Evolutionary conservation across 768 basidiomycete genomes (phyloP).

Genomic region (Panaeolus papilionaceus): DNA sequence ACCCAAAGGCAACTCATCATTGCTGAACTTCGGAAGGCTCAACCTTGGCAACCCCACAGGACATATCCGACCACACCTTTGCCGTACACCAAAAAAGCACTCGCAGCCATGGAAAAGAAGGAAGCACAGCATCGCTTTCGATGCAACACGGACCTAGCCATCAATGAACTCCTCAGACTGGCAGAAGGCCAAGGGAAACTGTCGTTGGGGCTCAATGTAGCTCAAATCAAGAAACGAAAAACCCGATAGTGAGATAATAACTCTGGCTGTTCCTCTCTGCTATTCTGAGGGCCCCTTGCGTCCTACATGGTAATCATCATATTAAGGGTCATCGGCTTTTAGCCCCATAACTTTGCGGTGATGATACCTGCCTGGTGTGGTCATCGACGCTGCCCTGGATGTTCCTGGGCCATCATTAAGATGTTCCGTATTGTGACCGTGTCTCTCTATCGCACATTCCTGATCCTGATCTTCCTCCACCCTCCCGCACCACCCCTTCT

Average conservation of each 20-base stretch:
- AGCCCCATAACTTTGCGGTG: not conserved
- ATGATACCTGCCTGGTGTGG: not conserved
- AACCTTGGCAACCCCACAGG: constrained; percentile 47
- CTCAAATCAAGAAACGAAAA: constrained; percentile 26
- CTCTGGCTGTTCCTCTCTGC: not conserved
- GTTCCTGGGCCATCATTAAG: not conserved
- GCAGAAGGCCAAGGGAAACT: constrained; percentile 29
- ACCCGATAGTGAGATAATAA: constrained; percentile 14
- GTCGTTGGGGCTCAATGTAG: constrained; percentile 28
- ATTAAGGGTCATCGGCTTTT: not conserved
- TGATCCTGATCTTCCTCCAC: not conserved
- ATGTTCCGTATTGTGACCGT: constrained; percentile 4
- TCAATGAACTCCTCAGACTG: constrained; percentile 28
- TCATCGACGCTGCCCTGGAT: not conserved
- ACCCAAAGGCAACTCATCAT: constrained; percentile 39
- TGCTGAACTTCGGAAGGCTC: constrained; percentile 28
- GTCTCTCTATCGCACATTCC: not conserved
- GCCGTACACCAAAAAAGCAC: not conserved
- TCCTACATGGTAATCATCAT: not conserved
- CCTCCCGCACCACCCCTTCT: not conserved
- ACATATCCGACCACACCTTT: constrained; percentile 12
- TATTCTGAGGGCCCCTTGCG: not conserved
- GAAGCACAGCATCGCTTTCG: constrained; percentile 22
- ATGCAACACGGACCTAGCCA: constrained; percentile 19
- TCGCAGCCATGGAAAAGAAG: constrained; percentile 17